A percentile compares a stretch with the other conserved stretches of the same genome.
Evolutionary conservation across 1,139 yeast genomes (phyloP).

Genomic region (Pichia terricola): DNA sequence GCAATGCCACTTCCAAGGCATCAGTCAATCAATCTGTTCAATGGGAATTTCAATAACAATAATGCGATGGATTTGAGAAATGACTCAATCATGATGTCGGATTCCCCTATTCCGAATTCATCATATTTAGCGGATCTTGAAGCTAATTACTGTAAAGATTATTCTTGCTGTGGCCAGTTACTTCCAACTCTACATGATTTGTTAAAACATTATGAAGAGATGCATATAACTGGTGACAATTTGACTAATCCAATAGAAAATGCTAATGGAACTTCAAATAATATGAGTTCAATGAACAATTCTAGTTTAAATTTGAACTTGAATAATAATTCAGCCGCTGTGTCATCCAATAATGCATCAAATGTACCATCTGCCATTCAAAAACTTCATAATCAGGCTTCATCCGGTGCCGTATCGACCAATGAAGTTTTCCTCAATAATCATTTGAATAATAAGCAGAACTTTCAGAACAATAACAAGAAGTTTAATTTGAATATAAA

Average conservation of each 20-base stretch:
- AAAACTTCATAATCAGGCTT: conserved; percentile 25
- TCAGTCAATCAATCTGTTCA: conserved; percentile 13
- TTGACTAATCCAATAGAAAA: neutral
- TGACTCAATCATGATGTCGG: conserved; percentile 27
- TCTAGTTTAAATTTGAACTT: neutral
- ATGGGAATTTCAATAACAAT: conserved; percentile 14
- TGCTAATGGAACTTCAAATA: neutral
- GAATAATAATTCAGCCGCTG: neutral
- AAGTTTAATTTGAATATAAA: conserved; percentile 6
- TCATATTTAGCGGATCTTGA: conserved; percentile 85
- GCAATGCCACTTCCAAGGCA: conserved; percentile 5
- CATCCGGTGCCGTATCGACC: conserved; percentile 50
- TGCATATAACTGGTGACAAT: conserved; percentile 48
- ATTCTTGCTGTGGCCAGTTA: conserved; percentile 88
- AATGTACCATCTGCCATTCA: conserved; percentile 21
- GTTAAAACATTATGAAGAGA: conserved; percentile 90
- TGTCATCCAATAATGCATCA: neutral
- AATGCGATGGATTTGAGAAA: conserved; percentile 19
- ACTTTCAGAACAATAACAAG: conserved; percentile 6
- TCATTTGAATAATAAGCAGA: conserved; percentile 11
- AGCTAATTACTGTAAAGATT: conserved; percentile 93
- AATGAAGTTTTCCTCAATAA: conserved; percentile 66
- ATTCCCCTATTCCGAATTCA: conserved; percentile 52
- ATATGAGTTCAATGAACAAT: neutral
- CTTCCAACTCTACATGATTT: conserved; percentile 90